Evolutionary conservation across 768 basidiomycete species (phyloP).

Genomic region (Termitomyces titanicus): DNA sequence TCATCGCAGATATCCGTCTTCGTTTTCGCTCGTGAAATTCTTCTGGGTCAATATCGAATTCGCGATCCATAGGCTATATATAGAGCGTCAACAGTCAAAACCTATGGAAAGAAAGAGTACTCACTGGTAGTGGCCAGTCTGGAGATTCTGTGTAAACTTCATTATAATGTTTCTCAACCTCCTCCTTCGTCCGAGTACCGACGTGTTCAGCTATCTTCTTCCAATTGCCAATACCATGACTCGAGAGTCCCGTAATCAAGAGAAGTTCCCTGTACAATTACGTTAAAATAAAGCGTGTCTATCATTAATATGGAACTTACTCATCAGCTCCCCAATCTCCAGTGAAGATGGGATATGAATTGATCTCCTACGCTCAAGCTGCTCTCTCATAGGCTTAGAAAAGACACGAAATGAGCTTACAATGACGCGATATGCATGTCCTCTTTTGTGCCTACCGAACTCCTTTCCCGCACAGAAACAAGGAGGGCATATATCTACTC

Average conservation of each 20-base stretch:
- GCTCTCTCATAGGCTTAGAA: neutral
- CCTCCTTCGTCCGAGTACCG: conserved; percentile 90
- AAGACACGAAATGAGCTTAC: conserved; percentile 39
- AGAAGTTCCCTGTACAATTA: conserved; percentile 70
- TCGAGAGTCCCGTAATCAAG: conserved; percentile 81
- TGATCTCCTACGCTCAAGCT: conserved; percentile 65
- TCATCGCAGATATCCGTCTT: conserved; percentile 80
- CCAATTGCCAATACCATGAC: conserved; percentile 95
- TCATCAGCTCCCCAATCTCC: conserved; percentile 99
- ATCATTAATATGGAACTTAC: conserved; percentile 38
- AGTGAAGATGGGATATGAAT: conserved; percentile 93
- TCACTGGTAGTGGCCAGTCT: conserved; percentile 78
- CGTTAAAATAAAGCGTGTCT: neutral
- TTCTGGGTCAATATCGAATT: conserved; percentile 72
- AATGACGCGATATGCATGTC: conserved; percentile 90
- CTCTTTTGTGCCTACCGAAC: conserved; percentile 77
- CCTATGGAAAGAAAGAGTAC: conserved; percentile 19
- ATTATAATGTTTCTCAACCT: conserved; percentile 88
- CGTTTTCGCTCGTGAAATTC: conserved; percentile 90
- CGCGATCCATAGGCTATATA: conserved; percentile 49
- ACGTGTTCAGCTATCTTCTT: conserved; percentile 93
- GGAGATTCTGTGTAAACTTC: conserved; percentile 75
- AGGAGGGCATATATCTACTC: conserved; percentile 88
- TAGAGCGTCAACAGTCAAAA: neutral
- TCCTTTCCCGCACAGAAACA: conserved; percentile 95